Conservation (phyloP, 2,329 filamentous ascomycete species). For the Apiospora arundinis region DNA sequence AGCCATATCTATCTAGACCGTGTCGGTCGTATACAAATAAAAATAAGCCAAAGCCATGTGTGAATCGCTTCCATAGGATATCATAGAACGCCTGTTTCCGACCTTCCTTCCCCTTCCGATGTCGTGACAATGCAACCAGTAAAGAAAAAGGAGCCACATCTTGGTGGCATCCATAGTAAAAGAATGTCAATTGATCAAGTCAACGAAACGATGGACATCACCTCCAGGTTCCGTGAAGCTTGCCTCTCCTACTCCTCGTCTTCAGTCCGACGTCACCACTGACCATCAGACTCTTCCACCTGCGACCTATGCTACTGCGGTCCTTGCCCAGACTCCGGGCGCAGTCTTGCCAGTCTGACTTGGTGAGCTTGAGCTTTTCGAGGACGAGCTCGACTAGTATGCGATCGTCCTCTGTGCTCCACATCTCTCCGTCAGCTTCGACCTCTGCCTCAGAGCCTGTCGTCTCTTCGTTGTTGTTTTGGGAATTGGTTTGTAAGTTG, state of each 20-base stretch:
- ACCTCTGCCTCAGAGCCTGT: conserved; percentile 49
- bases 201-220: conserved; percentile 37
- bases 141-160: not conserved
- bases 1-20: conserved; percentile 14
- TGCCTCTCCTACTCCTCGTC: conserved; percentile 51
- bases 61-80: conserved; percentile 6
- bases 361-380: conserved; percentile 69
- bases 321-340: conserved; percentile 68
- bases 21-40: not conserved
- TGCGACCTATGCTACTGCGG: conserved; percentile 59
- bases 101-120: not conserved
- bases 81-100: conserved; percentile 4
- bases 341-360: conserved; percentile 72
- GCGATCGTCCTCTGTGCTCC: conserved; percentile 69
- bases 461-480: conserved; percentile 34
- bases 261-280: conserved; percentile 67
- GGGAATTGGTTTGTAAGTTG: conserved; percentile 48
- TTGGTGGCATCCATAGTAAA: conserved; percentile 18
- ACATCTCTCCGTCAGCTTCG: conserved; percentile 54
- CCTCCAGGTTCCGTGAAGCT: conserved; percentile 63
- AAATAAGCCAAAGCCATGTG: conserved; percentile 9
- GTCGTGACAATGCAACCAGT: conserved; percentile 17
- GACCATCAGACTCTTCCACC: conserved; percentile 69
- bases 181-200: conserved; percentile 25
- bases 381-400: conserved; percentile 71